These are phyloP conservation scores for Podaxis sp. DNA, from an alignment of 768 basidiomycete genomes.

Conservation along the genomic window DNA sequence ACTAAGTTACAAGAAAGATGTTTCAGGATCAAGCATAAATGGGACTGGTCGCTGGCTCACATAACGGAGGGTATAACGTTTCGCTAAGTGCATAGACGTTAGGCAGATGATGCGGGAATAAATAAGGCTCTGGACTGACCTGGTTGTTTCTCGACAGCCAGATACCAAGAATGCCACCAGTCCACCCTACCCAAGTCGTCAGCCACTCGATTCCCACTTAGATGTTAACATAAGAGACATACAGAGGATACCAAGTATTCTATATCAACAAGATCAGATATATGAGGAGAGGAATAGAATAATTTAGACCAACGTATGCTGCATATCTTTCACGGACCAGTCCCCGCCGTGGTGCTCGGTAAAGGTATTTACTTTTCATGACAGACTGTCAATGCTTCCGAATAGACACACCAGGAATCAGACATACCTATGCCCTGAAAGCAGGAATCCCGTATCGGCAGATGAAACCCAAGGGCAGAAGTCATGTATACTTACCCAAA, in stretches of 20 bases:
- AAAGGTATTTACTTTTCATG: constrained; percentile 77
- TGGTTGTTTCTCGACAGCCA: constrained; percentile 78
- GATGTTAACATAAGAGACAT: constrained; percentile 23
- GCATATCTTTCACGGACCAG: constrained; percentile 94
- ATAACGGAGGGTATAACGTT: constrained; percentile 81
- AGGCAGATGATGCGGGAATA: not conserved
- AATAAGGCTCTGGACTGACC: constrained; percentile 33
- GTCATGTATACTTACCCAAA: constrained; percentile 41
- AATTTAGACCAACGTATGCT: constrained; percentile 70
- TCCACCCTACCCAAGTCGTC: constrained; percentile 65
- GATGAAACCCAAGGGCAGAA: constrained; percentile 2
- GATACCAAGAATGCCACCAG: constrained; percentile 87
- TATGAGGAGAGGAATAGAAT: constrained; percentile 1
- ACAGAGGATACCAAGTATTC: constrained; percentile 76
- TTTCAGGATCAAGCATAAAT: not conserved
- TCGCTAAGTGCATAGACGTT: constrained; percentile 40
- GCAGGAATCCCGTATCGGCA: not conserved
- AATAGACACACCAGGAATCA: not conserved
- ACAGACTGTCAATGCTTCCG: not conserved
- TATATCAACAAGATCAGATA: constrained; percentile 25
- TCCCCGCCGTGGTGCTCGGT: constrained; percentile 80
- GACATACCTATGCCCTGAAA: constrained; percentile 57
- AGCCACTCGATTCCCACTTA: not conserved
- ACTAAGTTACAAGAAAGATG: constrained; percentile 32
- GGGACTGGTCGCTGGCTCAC: constrained; percentile 38